phyloP scores from a whole-genome alignment of 805 yeast species.

The Suhomyces vadensis region DNA sequence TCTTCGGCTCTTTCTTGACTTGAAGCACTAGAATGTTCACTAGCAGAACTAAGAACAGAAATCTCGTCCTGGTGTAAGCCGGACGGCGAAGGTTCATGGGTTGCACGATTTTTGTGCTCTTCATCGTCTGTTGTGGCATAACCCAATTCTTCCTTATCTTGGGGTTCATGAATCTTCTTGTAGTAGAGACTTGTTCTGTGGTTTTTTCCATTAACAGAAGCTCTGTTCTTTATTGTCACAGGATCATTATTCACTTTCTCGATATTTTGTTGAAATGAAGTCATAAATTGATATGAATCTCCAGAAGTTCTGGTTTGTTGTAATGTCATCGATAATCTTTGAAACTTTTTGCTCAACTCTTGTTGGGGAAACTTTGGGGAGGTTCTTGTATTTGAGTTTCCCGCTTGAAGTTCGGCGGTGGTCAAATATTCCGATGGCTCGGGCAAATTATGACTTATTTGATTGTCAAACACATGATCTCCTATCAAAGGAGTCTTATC shows the following conservation, averaged over 20 bases:
- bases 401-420: not conserved
- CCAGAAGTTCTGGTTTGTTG: constrained; percentile 36
- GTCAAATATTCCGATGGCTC: not conserved
- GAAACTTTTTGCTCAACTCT: constrained; percentile 36
- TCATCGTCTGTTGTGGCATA: not conserved
- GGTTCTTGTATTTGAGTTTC: not conserved
- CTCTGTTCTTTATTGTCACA: constrained; percentile 4
- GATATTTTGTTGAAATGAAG: constrained; percentile 40
- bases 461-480: constrained; percentile 11
- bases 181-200: constrained; percentile 33
- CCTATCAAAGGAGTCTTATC: constrained; percentile 33
- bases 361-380: constrained; percentile 30
- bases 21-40: constrained; percentile 26
- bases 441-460: constrained; percentile 10
- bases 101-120: not conserved
- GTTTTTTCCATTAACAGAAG: constrained; percentile 6
- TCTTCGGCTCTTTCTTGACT: constrained; percentile 15
- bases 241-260: constrained; percentile 24
- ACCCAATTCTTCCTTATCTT: constrained; percentile 12
- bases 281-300: constrained; percentile 43
- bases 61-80: constrained; percentile 12
- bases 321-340: constrained; percentile 38
- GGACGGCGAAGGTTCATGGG: not conserved
- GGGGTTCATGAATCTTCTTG: constrained; percentile 29
- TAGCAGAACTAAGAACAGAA: constrained; percentile 24